Evolutionary conservation across 2,329 filamentous ascomycete species (phyloP), one percentile per base, ranked within the genome.

Genomic region (Sporothrix curviconia): DNA sequence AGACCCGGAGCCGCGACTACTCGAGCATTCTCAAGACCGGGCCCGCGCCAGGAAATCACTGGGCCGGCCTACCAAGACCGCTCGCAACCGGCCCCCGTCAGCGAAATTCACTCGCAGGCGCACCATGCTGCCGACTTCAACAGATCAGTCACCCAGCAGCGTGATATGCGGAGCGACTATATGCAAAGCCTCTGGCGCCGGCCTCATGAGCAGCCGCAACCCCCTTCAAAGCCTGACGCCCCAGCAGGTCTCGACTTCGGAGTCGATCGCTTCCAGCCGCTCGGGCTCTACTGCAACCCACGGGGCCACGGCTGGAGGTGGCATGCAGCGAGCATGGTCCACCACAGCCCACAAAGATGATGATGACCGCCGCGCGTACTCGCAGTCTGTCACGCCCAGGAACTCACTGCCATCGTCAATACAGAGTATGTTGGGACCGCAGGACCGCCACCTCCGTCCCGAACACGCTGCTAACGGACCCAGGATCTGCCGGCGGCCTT

Each of bases 41-140:
- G 55, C 89, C 91, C 22, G n/a, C 84, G 92, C 63, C 94, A 96
- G 72, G 94, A 97, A 68, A 84, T 96, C 61, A 84, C 88, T 14
- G 94, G 92, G 24, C 85, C 88, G 37, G 79, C 91, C 9, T 99
- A 96, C 72, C 87, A 92, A 70, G 94, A 97, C 69, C 82, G 90
- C 64, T 89, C 86, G 8, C 85, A 92, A 68, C 79, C 90, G 11
- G 89, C 86, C 62, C 83, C 86, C 30, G 79, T 89, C 28, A 78
- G 82, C 47, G 92, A 97, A 66, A 84, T 97, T 55, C 79, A 94
- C 63, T 87, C 88, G 46, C 91, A 96, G 70, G 90, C 91, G 28
- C 84, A 90, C 52, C 90, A 95, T 62, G 87, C 92, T 17, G 90
- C 90, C 58, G 92, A 97, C 64, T 95, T 87, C 74, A 97, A 92